Percentiles rank a stretch among this genome's conserved stretches.
Evolutionary conservation across 169 alveolate genomes (phyloP).

Genomic region (Cystoisospora suis): DNA sequence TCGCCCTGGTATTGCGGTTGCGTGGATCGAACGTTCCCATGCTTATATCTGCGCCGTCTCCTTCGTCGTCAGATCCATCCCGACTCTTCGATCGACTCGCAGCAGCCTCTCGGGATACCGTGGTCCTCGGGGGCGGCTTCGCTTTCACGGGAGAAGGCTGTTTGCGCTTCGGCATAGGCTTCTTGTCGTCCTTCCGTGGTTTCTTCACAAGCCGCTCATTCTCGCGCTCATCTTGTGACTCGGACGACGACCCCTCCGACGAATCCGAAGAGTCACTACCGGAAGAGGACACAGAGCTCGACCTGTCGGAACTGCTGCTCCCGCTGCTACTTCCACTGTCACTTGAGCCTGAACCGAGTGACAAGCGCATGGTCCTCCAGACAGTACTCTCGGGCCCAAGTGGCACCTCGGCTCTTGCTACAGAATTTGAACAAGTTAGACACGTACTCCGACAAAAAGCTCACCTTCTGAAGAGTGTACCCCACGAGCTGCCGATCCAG

Average conservation of each 20-base stretch:
- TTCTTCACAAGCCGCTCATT: constrained; percentile 17
- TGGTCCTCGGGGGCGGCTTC: constrained; percentile 18
- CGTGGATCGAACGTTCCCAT: constrained; percentile 78
- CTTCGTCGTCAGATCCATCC: constrained; percentile 59
- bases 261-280: constrained; percentile 24
- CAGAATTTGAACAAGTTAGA: background rate
- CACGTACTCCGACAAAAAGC: no score
- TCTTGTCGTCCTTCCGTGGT: background rate
- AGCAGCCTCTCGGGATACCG: background rate
- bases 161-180: background rate
- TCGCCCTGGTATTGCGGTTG: constrained; percentile 69
- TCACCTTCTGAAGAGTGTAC: background rate
- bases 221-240: background rate
- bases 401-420: background rate
- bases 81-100: constrained; percentile 29
- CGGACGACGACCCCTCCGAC: background rate
- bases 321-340: constrained; percentile 59
- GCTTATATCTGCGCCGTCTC: constrained; percentile 68
- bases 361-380: background rate
- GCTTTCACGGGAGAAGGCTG: constrained; percentile 28
- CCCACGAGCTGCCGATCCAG: background rate
- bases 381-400: background rate
- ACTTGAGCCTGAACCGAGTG: constrained; percentile 4
- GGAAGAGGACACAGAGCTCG: constrained; percentile 38
- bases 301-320: constrained; percentile 63